Conservation (phyloP, 1,284 basidiomycete species). For the Calocybe gambosa region DNA sequence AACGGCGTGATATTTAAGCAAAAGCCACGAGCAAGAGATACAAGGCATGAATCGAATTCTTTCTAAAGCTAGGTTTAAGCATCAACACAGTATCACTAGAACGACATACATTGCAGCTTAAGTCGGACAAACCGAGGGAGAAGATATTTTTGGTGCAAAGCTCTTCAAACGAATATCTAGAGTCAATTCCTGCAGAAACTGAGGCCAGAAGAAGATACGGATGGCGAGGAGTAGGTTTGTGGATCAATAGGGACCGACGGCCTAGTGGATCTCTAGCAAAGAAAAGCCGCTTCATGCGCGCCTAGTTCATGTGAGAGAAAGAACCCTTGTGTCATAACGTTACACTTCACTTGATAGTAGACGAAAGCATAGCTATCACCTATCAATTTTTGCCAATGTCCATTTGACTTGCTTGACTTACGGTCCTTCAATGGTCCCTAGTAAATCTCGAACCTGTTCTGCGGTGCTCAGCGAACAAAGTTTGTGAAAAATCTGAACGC, state of each 20-base stretch:
- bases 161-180: constrained; percentile 50
- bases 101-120: neutral
- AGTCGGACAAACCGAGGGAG: constrained; percentile 36
- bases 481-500: constrained; percentile 54
- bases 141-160: constrained; percentile 56
- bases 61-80: constrained; percentile 3
- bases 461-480: constrained; percentile 36
- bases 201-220: constrained; percentile 63
- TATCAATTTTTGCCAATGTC: neutral
- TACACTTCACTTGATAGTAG: constrained; percentile 58
- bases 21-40: constrained; percentile 22
- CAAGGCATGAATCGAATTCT: constrained; percentile 5
- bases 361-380: constrained; percentile 73
- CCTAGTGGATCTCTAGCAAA: constrained; percentile 90
- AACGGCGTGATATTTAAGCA: constrained; percentile 11
- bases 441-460: constrained; percentile 41
- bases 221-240: constrained; percentile 40
- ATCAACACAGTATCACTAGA: neutral
- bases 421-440: constrained; percentile 80
- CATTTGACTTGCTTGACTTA: constrained; percentile 40
- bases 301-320: constrained; percentile 28
- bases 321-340: constrained; percentile 1
- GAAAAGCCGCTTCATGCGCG: constrained; percentile 45
- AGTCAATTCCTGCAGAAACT: constrained; percentile 47
- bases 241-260: constrained; percentile 80